Percentiles rank a stretch among this genome's conserved stretches.
Evolutionary conservation across 768 basidiomycete species (phyloP).

Genomic region (Hysterangium stoloniferum): DNA sequence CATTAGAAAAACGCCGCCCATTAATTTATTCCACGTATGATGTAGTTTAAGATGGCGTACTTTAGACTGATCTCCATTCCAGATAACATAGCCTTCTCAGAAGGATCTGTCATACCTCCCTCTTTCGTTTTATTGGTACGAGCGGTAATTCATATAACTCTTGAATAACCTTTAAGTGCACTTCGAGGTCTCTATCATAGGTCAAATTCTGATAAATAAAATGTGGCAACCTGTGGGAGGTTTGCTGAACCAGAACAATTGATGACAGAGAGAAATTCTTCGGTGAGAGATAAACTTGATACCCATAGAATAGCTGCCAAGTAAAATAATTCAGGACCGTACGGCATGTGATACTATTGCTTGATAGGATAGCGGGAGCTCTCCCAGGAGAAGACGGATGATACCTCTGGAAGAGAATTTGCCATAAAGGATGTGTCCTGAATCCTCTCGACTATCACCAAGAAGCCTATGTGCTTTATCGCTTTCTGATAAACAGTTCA

Average conservation of each 20-base stretch:
- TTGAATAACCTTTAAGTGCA: neutral
- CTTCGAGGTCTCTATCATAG: neutral
- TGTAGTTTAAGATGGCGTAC: neutral
- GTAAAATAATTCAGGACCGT: too few species aligned
- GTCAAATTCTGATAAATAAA: neutral
- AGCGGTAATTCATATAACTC: neutral
- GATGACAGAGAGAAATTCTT: neutral
- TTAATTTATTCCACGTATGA: too few species aligned
- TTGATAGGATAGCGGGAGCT: neutral
- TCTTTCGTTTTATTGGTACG: neutral
- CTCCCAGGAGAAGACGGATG: neutral
- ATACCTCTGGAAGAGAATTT: neutral
- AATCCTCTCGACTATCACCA: neutral
- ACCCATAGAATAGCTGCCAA: neutral
- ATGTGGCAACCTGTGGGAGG: neutral
- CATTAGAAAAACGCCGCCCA: neutral
- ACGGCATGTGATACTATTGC: neutral
- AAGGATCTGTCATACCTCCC: constrained; percentile 1
- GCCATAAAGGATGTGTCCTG: neutral
- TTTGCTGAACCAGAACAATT: constrained; percentile 4
- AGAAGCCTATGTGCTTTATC: neutral
- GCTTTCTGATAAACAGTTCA: constrained; percentile 7
- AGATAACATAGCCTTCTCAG: neutral
- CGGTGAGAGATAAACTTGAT: constrained; percentile 1
- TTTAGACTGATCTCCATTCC: constrained; percentile 2